Evolutionary conservation across 768 basidiomycete species (phyloP).

Genomic region (Saitozyma podzolica): DNA sequence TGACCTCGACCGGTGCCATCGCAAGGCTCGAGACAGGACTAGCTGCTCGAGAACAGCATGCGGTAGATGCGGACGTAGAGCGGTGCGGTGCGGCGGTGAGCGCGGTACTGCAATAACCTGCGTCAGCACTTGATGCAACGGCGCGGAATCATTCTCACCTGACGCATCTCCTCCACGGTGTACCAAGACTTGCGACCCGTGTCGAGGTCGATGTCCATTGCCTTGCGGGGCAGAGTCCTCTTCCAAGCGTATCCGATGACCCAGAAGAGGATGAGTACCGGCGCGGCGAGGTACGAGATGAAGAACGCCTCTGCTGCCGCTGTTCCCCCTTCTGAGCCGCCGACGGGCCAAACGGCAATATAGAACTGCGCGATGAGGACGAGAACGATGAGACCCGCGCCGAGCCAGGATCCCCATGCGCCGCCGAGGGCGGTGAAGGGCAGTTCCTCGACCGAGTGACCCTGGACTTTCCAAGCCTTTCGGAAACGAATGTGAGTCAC

Average conservation of each 20-base stretch:
- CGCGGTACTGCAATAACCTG: slow-evolving; percentile 18
- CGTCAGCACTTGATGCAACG: background rate
- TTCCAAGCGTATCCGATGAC: slow-evolving; percentile 46
- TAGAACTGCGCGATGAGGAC: slow-evolving; percentile 57
- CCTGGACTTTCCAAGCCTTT: slow-evolving; percentile 62
- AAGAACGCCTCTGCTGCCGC: slow-evolving; percentile 45
- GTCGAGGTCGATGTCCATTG: slow-evolving; percentile 51
- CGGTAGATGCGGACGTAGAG: slow-evolving; percentile 42
- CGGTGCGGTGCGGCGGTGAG: slow-evolving; percentile 42
- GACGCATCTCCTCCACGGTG: slow-evolving; percentile 48
- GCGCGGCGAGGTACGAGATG: slow-evolving; percentile 46
- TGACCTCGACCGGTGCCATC: no score
- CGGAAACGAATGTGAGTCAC: slow-evolving; percentile 62
- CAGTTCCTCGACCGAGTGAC: slow-evolving; percentile 59
- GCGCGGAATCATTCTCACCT: background rate
- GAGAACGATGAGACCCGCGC: slow-evolving; percentile 59
- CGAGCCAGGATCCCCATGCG: slow-evolving; percentile 53
- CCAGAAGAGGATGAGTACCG: slow-evolving; percentile 45
- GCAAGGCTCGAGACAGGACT: background rate
- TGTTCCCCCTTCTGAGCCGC: slow-evolving; percentile 18
- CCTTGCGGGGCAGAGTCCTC: slow-evolving; percentile 33
- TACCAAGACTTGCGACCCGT: slow-evolving; percentile 51
- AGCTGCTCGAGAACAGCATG: slow-evolving; percentile 38
- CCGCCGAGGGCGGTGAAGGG: slow-evolving; percentile 61
- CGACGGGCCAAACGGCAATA: slow-evolving; percentile 49